phyloP scores from a whole-genome alignment of 2,329 filamentous ascomycete species.

The Claviceps paspali region DNA sequence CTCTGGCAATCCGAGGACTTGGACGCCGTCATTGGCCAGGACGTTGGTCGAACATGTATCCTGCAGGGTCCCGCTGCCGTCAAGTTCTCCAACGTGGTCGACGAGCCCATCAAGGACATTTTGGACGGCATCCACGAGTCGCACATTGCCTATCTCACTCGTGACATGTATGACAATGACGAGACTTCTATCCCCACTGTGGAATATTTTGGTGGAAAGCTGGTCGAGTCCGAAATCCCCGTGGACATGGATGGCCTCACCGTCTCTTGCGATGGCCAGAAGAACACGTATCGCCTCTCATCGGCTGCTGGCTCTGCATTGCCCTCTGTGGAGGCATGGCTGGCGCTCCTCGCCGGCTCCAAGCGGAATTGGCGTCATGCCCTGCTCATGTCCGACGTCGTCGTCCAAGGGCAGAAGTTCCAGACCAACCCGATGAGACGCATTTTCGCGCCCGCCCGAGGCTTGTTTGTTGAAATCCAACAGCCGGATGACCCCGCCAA shows the following conservation, averaged over 20 bases:
- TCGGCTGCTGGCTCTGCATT: slow-evolving; percentile 57
- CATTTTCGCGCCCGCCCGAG: slow-evolving; percentile 73
- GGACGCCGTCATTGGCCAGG: slow-evolving; percentile 87
- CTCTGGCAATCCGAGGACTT: slow-evolving; percentile 98
- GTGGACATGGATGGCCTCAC: slow-evolving; percentile 75
- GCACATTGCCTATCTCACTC: slow-evolving; percentile 67
- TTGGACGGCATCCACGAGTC: slow-evolving; percentile 78
- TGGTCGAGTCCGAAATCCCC: slow-evolving; percentile 56
- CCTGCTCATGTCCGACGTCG: slow-evolving; percentile 81
- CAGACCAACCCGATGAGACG: slow-evolving; percentile 92
- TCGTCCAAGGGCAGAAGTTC: slow-evolving; percentile 92
- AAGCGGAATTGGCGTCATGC: slow-evolving; percentile 89
- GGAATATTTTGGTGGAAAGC: slow-evolving; percentile 90
- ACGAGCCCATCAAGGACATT: slow-evolving; percentile 92
- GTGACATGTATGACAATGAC: slow-evolving; percentile 66
- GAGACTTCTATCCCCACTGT: slow-evolving; percentile 63
- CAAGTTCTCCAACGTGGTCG: slow-evolving; percentile 75
- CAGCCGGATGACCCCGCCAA: slow-evolving; percentile 69
- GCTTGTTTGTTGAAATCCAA: slow-evolving; percentile 77
- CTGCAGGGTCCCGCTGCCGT: slow-evolving; percentile 87
- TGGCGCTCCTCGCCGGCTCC: slow-evolving; percentile 72
- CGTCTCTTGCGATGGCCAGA: slow-evolving; percentile 60
- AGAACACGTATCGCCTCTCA: slow-evolving; percentile 73
- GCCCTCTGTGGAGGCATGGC: slow-evolving; percentile 70
- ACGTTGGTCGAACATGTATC: slow-evolving; percentile 91